Percentiles rank a stretch among this genome's conserved stretches.
These are phyloP conservation scores for Saccharomyces kudriavzevii DNA, from an alignment of 805 yeast genomes.

Conservation along the genomic window DNA sequence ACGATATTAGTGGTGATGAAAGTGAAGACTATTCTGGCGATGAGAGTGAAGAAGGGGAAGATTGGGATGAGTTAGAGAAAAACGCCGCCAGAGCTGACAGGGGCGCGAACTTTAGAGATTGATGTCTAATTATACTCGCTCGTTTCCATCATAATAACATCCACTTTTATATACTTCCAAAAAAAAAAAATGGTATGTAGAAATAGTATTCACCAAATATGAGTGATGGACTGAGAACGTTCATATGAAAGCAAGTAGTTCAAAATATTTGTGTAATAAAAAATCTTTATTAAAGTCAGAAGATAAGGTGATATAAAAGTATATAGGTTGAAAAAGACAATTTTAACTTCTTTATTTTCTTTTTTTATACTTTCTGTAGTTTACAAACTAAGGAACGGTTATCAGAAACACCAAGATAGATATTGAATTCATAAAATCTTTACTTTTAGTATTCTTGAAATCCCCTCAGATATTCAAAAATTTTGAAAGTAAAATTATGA, in stretches of 20 bases:
- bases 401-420: conserved; percentile 2
- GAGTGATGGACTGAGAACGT: background rate
- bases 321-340: background rate
- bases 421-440: background rate
- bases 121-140: background rate
- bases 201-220: background rate
- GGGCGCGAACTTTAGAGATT: conserved; percentile 23
- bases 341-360: background rate
- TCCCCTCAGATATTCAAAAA: conserved; percentile 8
- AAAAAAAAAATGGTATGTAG: background rate
- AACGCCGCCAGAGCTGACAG: conserved; percentile 35
- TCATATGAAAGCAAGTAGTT: background rate
- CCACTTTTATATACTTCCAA: background rate
- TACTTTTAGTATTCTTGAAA: background rate
- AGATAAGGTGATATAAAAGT: background rate
- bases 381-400: background rate
- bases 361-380: background rate
- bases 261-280: background rate
- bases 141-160: background rate
- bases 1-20: conserved; percentile 30
- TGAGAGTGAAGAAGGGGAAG: conserved; percentile 34
- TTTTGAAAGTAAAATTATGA: background rate
- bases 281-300: background rate
- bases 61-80: conserved; percentile 34
- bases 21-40: conserved; percentile 25